Percentiles rank a stretch among this genome's conserved stretches.
Evolutionary conservation across 2,329 filamentous ascomycete genomes (phyloP).

Genomic region (Stagonosporopsis chrysanthemi): DNA sequence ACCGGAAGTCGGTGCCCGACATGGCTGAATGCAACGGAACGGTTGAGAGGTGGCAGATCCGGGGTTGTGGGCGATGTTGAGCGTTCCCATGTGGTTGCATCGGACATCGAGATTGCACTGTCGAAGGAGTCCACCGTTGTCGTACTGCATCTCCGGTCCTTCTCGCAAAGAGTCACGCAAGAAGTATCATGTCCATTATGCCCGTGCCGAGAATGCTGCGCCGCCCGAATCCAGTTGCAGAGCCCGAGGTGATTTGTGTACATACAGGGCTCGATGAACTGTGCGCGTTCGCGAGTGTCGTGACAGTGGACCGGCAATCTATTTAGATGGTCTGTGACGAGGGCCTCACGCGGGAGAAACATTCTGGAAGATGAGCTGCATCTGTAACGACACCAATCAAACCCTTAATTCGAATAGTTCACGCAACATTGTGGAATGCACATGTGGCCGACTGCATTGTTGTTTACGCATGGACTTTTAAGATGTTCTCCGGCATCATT

Average conservation of each 20-base stretch:
- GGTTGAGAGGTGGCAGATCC: conserved; percentile 8
- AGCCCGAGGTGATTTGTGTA: conserved; percentile 16
- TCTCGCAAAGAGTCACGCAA: conserved; percentile 1
- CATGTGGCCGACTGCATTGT: conserved; percentile 4
- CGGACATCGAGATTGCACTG: conserved; percentile 1
- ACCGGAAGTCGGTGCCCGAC: conserved; percentile 18
- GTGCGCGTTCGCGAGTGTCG: conserved; percentile 22
- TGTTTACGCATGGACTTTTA: conserved; percentile 13
- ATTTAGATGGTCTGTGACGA: conserved; percentile 37
- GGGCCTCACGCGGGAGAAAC: conserved; percentile 37
- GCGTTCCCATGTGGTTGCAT: conserved; percentile 6
- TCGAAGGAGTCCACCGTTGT: conserved; percentile 1
- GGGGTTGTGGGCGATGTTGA: conserved; percentile 8
- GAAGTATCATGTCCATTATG: conserved; percentile 3
- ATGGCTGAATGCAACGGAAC: conserved; percentile 22
- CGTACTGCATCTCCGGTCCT: conserved; percentile 2
- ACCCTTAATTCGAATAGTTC: conserved; percentile 23
- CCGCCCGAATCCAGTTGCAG: conserved; percentile 4
- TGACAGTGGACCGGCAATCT: conserved; percentile 41
- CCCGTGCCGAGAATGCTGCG: conserved; percentile 8
- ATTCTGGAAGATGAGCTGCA: conserved; percentile 43
- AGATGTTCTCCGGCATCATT: conserved; percentile 4
- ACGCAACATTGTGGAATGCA: conserved; percentile 16
- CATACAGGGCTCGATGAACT: conserved; percentile 12
- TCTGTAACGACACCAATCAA: conserved; percentile 21